Base-by-base conservation (phyloP, 2,329 filamentous ascomycete species). In the Trichoderma koningii region DNA sequence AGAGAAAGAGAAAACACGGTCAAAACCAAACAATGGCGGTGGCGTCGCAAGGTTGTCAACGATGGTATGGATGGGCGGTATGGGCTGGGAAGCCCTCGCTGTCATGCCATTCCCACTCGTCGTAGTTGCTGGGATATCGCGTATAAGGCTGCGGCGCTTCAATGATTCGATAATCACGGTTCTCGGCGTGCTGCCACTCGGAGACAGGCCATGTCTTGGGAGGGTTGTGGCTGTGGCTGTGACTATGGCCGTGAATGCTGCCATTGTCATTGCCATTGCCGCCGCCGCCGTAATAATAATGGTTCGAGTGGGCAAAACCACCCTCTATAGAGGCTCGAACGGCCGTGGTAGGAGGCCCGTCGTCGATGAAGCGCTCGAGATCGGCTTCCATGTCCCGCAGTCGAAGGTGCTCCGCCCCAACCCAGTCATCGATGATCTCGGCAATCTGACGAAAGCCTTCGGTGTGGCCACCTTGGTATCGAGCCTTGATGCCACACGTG, bases 311-410 rank as follows among this genome's bases (percentile, higher is more conserved):
- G 21, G 50, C 7, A 23, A 34, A 14, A 3, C n/a, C 41, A 15
- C 42, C 52, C 7, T 52, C 42, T 9, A 38, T 9, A 7, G 34
- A 5, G 10, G 47, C 28, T 41, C 30, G 26, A 26, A 19, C 7
- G 23, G 12, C 30, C 7, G 50, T 41, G 17, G 34, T 15, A 12
- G 42, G 50, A 26, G 44, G 21, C 12, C 68, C 67, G 12, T 73
- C 70, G 14, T 60, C 68, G 19, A 72, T 77, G 70, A 87, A 88
- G 65, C 82, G 75, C 65, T 84, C 81, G 38, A 89, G 76, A 67
- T 89, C 84, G 2, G 86, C 87, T 70, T 87, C 85, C 78, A 88
- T 85, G 66, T 87, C 83, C 67, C 81, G 79, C 30, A 89, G 77
- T 51, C 82, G 80, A 47, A 89, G 74, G 38, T 81, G 80, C 12